These are phyloP conservation scores for Pythium chondricola DNA, from an alignment of 352 stramenopile genomes.

Conservation along the genomic window DNA sequence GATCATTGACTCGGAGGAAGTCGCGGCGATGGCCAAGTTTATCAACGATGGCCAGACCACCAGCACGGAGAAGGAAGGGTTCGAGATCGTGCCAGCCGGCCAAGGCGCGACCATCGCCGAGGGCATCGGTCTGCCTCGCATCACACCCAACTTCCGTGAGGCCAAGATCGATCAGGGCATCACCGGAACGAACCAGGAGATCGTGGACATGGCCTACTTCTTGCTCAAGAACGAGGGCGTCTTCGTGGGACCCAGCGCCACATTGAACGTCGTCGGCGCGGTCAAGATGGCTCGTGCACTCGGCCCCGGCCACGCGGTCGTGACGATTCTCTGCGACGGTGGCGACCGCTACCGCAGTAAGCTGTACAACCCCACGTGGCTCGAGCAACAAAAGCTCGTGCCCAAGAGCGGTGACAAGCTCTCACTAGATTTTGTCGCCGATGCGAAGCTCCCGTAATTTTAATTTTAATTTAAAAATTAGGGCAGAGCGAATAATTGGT, in stretches of 20 bases:
- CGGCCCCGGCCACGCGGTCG: conserved; percentile 58
- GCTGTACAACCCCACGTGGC: conserved; percentile 73
- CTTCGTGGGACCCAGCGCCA: conserved; percentile 87
- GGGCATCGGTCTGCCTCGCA: conserved; percentile 89
- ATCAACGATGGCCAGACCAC: conserved; percentile 60
- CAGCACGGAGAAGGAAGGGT: conserved; percentile 81
- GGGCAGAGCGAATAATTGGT: too few species aligned
- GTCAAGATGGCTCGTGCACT: conserved; percentile 76
- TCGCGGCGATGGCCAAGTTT: conserved; percentile 83
- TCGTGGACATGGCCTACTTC: conserved; percentile 91
- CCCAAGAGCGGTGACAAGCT: conserved; percentile 11
- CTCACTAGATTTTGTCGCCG: conserved; percentile 21
- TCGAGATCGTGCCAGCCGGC: conserved; percentile 80
- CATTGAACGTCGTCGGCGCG: conserved; percentile 71
- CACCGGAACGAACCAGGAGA: conserved; percentile 89
- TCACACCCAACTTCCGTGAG: conserved; percentile 90
- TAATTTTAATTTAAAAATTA: too few species aligned
- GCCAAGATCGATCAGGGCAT: conserved; percentile 89
- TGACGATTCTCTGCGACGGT: conserved; percentile 79
- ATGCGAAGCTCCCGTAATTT: conserved; percentile 8
- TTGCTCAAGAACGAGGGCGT: conserved; percentile 88
- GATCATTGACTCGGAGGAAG: conserved; percentile 74
- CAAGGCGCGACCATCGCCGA: conserved; percentile 90
- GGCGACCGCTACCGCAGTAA: conserved; percentile 80
- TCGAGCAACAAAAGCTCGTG: conserved; percentile 46